Evolutionary conservation across 768 basidiomycete genomes (phyloP), one percentile per base, ranked within the genome.

Genomic region (Baorangia bicolor): DNA sequence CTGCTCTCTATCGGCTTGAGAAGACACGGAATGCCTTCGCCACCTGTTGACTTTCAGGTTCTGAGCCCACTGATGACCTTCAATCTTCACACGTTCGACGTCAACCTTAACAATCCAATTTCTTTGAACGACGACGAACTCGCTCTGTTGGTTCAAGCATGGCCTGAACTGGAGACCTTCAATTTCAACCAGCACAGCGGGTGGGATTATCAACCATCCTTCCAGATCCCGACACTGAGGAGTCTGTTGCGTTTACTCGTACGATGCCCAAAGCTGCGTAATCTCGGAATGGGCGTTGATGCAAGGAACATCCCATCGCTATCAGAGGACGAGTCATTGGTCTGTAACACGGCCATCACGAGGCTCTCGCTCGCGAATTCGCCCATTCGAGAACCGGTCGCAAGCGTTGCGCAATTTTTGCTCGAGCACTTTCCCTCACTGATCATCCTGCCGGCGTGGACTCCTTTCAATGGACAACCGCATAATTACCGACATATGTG

Each of bases 91-190:
- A 2, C 5, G 6, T 20, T 60, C 27, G 34, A 37, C n/a, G 4
- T 51, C 38, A 4, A 21, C 2, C 8, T 58, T 6, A 0, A 0
- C 10, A 47, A 38, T 27, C 18, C n/a, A 3, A 23, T 53, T 28
- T 53, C 44, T 14, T 14, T 60, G 51, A 31, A 46, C 16, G 59
- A 59, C 11, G 47, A 59, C 4, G 57, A 46, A 41, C 21, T 58
- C 18, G n/a, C 2, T 28, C 30, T 1, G 10, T 39, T 49, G 20
- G 51, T 30, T 3, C 57, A 39, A 18, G 51, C 28, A 14, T 60
- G 52, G 49, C 57, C 57, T 2, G 35, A 51, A 10, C 35, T 60
- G 40, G 34, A 44, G 18, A 23, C 11, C 9, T 47, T 60, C 40
- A 18, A 27, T n/a, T 25, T 55, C 11, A 51, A 60, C 14, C 30